These are phyloP conservation scores for Ormosia semicastrata DNA, from an alignment of 306 rosid genomes.

Conservation along the genomic window DNA sequence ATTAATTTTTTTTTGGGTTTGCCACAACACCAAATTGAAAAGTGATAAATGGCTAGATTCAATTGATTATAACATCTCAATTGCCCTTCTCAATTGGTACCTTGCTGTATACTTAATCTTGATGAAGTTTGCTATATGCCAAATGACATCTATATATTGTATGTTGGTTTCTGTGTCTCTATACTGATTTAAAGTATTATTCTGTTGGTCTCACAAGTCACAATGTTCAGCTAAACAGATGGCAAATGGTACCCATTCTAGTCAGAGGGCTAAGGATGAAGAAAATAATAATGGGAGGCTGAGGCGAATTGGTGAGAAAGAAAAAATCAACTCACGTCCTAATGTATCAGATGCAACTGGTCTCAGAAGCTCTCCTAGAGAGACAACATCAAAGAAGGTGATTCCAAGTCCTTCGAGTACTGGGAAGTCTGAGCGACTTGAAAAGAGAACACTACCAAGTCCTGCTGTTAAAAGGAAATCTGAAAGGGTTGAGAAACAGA, in stretches of 20 bases:
- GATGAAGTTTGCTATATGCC: background rate
- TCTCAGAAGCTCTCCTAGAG: slow-evolving; percentile 61
- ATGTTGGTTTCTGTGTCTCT: slow-evolving; percentile 14
- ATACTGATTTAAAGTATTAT: slow-evolving; percentile 22
- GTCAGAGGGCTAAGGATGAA: slow-evolving; percentile 47
- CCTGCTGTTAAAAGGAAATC: slow-evolving; percentile 35
- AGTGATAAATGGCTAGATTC: background rate
- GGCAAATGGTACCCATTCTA: slow-evolving; percentile 52
- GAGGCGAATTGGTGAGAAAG: slow-evolving; percentile 35
- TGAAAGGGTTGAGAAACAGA: slow-evolving; percentile 43
- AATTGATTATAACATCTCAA: slow-evolving; percentile 1
- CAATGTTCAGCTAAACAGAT: slow-evolving; percentile 38
- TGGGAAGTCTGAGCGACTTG: slow-evolving; percentile 47
- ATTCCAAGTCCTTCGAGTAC: slow-evolving; percentile 35
- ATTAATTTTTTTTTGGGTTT: background rate
- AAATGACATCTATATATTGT: background rate
- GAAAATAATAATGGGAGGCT: slow-evolving; percentile 36
- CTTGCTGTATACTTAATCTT: background rate
- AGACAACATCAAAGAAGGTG: slow-evolving; percentile 34
- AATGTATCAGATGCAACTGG: slow-evolving; percentile 36
- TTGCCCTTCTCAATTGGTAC: background rate
- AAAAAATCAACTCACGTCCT: slow-evolving; percentile 25
- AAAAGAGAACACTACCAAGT: slow-evolving; percentile 30
- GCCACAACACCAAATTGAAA: background rate
- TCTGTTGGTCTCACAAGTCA: background rate